Percentiles rank a stretch among this genome's conserved stretches.
phyloP scores from a whole-genome alignment of 176 grass and related monocot genomes.

The Phoenix roebelenii region DNA sequence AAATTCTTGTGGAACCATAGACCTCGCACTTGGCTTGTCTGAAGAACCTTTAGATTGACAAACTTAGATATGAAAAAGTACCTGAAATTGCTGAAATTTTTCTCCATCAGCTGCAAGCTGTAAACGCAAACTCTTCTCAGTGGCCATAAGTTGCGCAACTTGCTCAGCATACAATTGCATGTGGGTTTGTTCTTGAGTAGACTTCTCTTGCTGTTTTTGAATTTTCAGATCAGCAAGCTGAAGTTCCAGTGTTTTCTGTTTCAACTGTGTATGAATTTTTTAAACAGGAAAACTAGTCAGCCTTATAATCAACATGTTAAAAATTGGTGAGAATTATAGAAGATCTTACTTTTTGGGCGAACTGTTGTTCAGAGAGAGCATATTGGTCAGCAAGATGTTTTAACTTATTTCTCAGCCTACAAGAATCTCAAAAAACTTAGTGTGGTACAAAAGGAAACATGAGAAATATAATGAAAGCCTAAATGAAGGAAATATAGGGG shows the following conservation, averaged over 20 bases:
- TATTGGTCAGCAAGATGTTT: constrained; percentile 85
- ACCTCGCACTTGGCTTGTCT: too few species aligned
- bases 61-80: constrained; percentile 21
- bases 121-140: constrained; percentile 68
- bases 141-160: constrained; percentile 75
- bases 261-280: constrained; percentile 32
- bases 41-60: background rate
- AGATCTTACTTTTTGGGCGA: constrained; percentile 64
- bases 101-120: constrained; percentile 84
- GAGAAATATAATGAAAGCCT: too few species aligned
- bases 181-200: constrained; percentile 75
- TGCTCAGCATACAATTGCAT: constrained; percentile 79
- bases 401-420: constrained; percentile 93
- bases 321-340: background rate
- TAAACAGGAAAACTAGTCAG: too few species aligned
- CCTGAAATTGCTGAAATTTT: constrained; percentile 96
- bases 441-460: too few species aligned
- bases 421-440: constrained; percentile 6
- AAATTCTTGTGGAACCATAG: too few species aligned
- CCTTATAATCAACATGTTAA: too few species aligned
- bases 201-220: constrained; percentile 81
- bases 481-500: too few species aligned
- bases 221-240: constrained; percentile 83
- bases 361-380: constrained; percentile 75
- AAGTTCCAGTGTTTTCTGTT: constrained; percentile 86